Percentiles rank a stretch among this genome's conserved stretches.
These are phyloP conservation scores for Metarhizium sp. DNA, from an alignment of 2,329 filamentous ascomycete genomes.

Conservation along the genomic window DNA sequence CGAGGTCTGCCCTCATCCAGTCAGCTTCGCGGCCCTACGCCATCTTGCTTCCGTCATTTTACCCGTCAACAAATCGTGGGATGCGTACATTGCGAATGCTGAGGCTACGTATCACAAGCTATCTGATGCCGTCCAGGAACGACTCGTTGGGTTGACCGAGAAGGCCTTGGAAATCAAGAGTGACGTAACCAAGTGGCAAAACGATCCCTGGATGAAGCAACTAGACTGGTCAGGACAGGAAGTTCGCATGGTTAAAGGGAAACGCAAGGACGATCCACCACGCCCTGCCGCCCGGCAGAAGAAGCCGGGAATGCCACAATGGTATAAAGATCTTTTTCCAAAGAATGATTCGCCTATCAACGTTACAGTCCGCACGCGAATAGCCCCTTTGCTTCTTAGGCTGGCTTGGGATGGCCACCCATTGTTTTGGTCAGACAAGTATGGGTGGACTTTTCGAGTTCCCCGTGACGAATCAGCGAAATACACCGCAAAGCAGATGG, in stretches of 20 bases:
- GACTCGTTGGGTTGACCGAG: slow-evolving; percentile 63
- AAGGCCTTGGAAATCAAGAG: slow-evolving; percentile 68
- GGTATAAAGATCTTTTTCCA: slow-evolving; percentile 87
- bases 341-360: slow-evolving; percentile 60
- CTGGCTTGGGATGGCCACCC: slow-evolving; percentile 86
- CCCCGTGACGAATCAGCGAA: slow-evolving; percentile 48
- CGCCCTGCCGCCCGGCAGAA: slow-evolving; percentile 77
- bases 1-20: slow-evolving; percentile 85
- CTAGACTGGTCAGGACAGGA: slow-evolving; percentile 95
- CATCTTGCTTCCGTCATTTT: slow-evolving; percentile 92
- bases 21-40: slow-evolving; percentile 88
- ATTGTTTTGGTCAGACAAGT: slow-evolving; percentile 83
- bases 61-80: slow-evolving; percentile 82
- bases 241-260: slow-evolving; percentile 82
- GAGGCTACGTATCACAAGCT: slow-evolving; percentile 76
- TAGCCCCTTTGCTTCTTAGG: slow-evolving; percentile 76
- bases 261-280: slow-evolving; percentile 74
- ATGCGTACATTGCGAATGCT: slow-evolving; percentile 71
- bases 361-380: slow-evolving; percentile 76
- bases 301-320: slow-evolving; percentile 86
- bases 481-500: slow-evolving; percentile 64
- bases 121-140: slow-evolving; percentile 66
- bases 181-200: slow-evolving; percentile 57
- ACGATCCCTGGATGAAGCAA: slow-evolving; percentile 86
- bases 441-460: slow-evolving; percentile 89